Percentiles rank a stretch among this genome's conserved stretches.
Conservation (phyloP, 2,329 filamentous ascomycete genomes). For the Grosmannia huntii region DNA sequence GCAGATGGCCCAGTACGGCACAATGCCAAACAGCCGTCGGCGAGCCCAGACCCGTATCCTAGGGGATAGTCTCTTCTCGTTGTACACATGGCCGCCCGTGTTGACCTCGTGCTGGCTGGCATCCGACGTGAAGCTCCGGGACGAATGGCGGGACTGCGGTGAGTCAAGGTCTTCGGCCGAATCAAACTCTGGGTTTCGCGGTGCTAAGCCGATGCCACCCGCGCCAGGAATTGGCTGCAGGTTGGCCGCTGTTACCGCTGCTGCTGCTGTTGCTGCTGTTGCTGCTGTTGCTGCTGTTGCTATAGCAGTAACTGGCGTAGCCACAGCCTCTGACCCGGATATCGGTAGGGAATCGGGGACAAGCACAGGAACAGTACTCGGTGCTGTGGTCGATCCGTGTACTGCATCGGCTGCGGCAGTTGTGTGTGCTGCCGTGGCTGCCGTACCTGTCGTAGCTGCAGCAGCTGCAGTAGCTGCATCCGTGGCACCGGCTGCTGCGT, state of each 20-base stretch:
- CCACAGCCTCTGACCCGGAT: not conserved
- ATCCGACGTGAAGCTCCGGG: constrained; percentile 37
- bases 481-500: too few relatives aligned
- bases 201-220: constrained; percentile 47
- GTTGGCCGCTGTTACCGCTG: not conserved
- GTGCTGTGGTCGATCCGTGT: constrained; percentile 4
- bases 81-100: constrained; percentile 25
- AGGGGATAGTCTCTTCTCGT: constrained; percentile 41
- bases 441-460: not conserved
- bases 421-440: not conserved
- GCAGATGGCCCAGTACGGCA: constrained; percentile 50
- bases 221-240: constrained; percentile 34
- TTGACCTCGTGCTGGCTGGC: constrained; percentile 42
- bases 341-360: constrained; percentile 5
- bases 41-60: constrained; percentile 39
- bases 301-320: not conserved
- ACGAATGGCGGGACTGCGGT: constrained; percentile 36
- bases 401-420: constrained; percentile 4
- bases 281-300: not conserved
- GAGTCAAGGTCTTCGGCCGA: constrained; percentile 42
- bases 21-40: constrained; percentile 42
- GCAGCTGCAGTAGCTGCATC: not conserved
- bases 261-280: not conserved
- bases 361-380: not conserved
- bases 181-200: constrained; percentile 49